A percentile compares a stretch with the other conserved stretches of the same genome.
These are phyloP conservation scores for Penicillium atrosanguineum DNA, from an alignment of 495 filamentous ascomycete species.

Conservation along the genomic window DNA sequence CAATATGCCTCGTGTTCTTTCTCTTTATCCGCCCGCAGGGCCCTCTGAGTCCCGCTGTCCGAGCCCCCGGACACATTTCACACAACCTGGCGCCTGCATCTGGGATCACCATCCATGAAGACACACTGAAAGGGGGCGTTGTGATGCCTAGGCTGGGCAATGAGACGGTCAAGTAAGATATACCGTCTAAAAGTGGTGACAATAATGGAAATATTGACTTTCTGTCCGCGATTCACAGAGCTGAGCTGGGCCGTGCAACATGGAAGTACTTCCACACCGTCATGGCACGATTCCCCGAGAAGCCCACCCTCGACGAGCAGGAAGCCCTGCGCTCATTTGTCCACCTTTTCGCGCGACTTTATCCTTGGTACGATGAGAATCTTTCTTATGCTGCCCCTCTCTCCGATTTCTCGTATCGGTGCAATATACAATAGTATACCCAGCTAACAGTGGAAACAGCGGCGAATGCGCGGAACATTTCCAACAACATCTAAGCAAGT, in stretches of 20 bases:
- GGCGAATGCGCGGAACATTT: conserved; percentile 95
- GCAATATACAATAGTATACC: not conserved
- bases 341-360: conserved; percentile 85
- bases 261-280: conserved; percentile 97
- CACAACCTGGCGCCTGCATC: conserved; percentile 21
- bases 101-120: conserved; percentile 29
- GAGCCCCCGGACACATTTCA: conserved; percentile 43
- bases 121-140: conserved; percentile 67
- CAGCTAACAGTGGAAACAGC: conserved; percentile 43
- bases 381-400: not conserved
- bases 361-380: conserved; percentile 64
- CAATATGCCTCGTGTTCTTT: conserved; percentile 38
- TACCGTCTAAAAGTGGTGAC: too few relatives aligned
- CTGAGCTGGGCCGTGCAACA: conserved; percentile 80
- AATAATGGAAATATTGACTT: not conserved
- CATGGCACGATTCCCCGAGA: conserved; percentile 88
- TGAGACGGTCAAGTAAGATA: conserved; percentile 67
- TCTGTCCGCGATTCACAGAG: conserved; percentile 47
- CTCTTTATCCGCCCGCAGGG: conserved; percentile 42
- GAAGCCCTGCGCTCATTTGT: conserved; percentile 81
- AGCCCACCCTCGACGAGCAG: conserved; percentile 78
- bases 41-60: conserved; percentile 40
- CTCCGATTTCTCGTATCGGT: not conserved
- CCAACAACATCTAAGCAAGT: conserved; percentile 73
- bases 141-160: conserved; percentile 92